A percentile compares a stretch with the other conserved stretches of the same genome.
These are phyloP conservation scores for Dionaea muscipula DNA, from an alignment of 179 eudicot genomes.

Conservation along the genomic window DNA sequence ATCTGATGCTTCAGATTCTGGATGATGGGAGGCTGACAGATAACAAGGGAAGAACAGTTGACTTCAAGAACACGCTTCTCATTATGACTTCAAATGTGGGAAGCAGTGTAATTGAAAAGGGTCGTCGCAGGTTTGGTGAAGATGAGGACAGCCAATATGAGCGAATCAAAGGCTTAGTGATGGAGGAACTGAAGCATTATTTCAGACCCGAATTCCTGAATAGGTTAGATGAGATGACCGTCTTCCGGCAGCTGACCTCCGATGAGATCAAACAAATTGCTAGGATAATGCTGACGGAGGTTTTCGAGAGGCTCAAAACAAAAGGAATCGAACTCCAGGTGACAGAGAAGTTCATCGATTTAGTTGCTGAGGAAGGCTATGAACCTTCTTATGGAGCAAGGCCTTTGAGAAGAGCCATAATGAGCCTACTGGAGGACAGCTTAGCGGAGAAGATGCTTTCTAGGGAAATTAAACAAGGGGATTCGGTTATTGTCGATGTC, in stretches of 20 bases:
- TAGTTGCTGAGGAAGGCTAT: conserved; percentile 19
- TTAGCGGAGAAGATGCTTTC: conserved; percentile 23
- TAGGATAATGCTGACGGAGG: conserved; percentile 17
- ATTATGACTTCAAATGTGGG: conserved; percentile 28
- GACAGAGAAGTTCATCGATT: conserved; percentile 9
- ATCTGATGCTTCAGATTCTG: conserved; percentile 19
- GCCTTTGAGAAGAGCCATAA: conserved; percentile 24
- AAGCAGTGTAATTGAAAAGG: conserved; percentile 8
- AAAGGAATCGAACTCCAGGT: conserved; percentile 13
- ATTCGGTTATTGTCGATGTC: conserved; percentile 12
- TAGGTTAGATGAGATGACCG: conserved; percentile 23
- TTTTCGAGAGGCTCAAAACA: conserved; percentile 12
- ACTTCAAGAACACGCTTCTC: conserved; percentile 22
- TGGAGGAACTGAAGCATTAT: conserved; percentile 17
- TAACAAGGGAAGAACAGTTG: conserved; percentile 18
- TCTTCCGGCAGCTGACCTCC: conserved; percentile 16
- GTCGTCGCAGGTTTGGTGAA: conserved; percentile 5
- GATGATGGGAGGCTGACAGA: conserved; percentile 29
- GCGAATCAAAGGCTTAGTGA: conserved; percentile 12
- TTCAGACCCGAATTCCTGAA: conserved; percentile 26
- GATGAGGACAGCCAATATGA: conserved; percentile 13
- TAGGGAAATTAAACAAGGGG: conserved; percentile 17
- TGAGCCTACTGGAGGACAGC: conserved; percentile 20
- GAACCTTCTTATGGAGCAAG: conserved; percentile 23
- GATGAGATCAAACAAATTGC: conserved; percentile 13